These are phyloP conservation scores for Phaeosphaeriaceae sp. DNA, from an alignment of 2,329 filamentous ascomycete species.

Conservation along the genomic window DNA sequence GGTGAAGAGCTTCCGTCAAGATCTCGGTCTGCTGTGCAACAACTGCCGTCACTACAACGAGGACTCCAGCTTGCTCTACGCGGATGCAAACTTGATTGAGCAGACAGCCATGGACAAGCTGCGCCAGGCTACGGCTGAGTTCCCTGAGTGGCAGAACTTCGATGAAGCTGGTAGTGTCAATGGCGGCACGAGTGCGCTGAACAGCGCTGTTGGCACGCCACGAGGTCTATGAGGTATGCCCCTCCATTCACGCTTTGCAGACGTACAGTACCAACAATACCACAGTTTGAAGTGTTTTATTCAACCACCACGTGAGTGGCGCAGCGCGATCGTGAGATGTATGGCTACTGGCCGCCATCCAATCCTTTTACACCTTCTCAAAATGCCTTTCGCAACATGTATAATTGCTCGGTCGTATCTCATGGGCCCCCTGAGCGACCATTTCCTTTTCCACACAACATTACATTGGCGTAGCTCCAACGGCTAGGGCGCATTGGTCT, in stretches of 20 bases:
- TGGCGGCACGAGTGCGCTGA: conserved; percentile 53
- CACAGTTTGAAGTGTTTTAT: neutral
- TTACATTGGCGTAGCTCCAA: neutral
- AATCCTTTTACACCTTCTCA: conserved; percentile 18
- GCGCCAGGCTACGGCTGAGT: conserved; percentile 61
- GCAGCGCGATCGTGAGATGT: neutral
- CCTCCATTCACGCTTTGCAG: neutral
- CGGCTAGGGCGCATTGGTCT: conserved; percentile 1
- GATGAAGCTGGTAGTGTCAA: conserved; percentile 60
- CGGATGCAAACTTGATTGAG: conserved; percentile 92
- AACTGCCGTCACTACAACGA: conserved; percentile 98
- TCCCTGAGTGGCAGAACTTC: conserved; percentile 66
- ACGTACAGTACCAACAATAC: neutral
- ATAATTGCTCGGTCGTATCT: conserved; percentile 19
- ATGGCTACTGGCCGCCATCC: neutral
- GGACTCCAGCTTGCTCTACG: conserved; percentile 88
- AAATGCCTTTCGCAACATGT: conserved; percentile 26
- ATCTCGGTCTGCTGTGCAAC: conserved; percentile 83
- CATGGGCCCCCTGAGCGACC: neutral
- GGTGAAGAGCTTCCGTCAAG: conserved; percentile 79
- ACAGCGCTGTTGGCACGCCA: conserved; percentile 43
- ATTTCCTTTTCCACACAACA: conserved; percentile 1
- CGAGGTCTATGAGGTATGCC: conserved; percentile 23
- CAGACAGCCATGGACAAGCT: conserved; percentile 62
- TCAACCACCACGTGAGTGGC: neutral